phyloP scores from a whole-genome alignment of 2,329 filamentous ascomycete species.

The Cladosporium sphaerospermum region DNA sequence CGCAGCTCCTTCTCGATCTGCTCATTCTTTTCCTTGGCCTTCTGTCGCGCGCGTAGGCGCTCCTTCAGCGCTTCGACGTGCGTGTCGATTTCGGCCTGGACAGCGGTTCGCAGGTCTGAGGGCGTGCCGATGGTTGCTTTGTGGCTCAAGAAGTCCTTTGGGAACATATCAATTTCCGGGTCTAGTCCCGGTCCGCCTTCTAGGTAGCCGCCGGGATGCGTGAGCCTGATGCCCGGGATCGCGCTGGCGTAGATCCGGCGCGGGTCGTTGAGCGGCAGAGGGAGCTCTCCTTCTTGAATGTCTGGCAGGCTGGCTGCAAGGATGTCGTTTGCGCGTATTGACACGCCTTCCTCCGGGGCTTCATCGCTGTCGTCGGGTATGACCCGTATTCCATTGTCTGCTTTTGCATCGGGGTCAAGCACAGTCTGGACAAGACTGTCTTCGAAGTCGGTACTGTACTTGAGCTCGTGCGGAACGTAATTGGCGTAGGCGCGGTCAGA shows the following conservation, averaged over 20 bases:
- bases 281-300: conserved; percentile 31
- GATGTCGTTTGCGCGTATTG: conserved; percentile 25
- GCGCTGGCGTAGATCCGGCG: conserved; percentile 38
- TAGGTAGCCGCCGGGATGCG: conserved; percentile 41
- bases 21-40: conserved; percentile 37
- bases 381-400: conserved; percentile 21
- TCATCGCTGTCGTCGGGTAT: conserved; percentile 24
- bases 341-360: conserved; percentile 21
- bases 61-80: conserved; percentile 26
- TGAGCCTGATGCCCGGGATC: conserved; percentile 40
- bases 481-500: conserved; percentile 26
- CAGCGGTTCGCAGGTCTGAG: conserved; percentile 31
- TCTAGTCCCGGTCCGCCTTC: conserved; percentile 42
- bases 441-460: conserved; percentile 41
- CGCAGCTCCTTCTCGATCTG: conserved; percentile 39
- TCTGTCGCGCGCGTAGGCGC: conserved; percentile 30
- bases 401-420: conserved; percentile 25
- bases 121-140: conserved; percentile 30
- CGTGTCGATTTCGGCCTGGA: conserved; percentile 26
- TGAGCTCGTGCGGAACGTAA: conserved; percentile 39
- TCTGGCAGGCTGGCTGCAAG: conserved; percentile 21
- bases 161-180: conserved; percentile 33
- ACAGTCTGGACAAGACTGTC: conserved; percentile 37
- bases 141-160: conserved; percentile 35
- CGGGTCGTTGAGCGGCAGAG: conserved; percentile 37